Evolutionary conservation across 164 flowering plant genomes (phyloP), one percentile per base, ranked within the genome.

Genomic region (Vitis riparia): DNA sequence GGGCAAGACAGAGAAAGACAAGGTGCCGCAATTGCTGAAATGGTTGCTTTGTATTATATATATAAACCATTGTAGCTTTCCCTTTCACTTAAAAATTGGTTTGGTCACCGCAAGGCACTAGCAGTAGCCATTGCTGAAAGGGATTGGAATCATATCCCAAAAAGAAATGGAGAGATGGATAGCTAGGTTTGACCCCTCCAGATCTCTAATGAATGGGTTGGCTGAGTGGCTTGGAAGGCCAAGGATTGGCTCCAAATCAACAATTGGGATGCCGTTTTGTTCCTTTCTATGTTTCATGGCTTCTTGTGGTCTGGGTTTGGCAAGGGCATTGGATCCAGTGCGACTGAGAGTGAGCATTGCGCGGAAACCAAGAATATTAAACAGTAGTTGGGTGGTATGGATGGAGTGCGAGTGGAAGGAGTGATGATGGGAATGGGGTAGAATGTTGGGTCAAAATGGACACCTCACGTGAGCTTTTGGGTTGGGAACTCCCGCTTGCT

Each of bases 21-120:
- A 32, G 58, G 69, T 62, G 71, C 73, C 77, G 68, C 77, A 69
- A 57, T 32, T 64, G 60, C 72, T 69, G 77, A 74, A 74, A 65
- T 52, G 64, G 71, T 69, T 65, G 56, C 70, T 65, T 65, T 70
- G 70, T 67, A 58, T 69, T 63, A 50, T 69, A 30, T 63, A 50
- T 69, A 30, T 62, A 47, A 62, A 37, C 44, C 44, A 37, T 37
- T 11, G 9, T 32, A 19, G 30, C 65, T 37, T 67, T 62, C 68
- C 14, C 67, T 65, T 60, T 69, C 64, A n/a, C 27, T 65, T 50
- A 8, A 64, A 65, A 63, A 1, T 50, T 62, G 27, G 67, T 60
- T 67, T 74, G 23, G 1, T 11, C 29, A 7, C 27, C 27, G 27
- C 2, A 23, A 23, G 27, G 27, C 27, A 23, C 2, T 23, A 23